Evolutionary conservation across 2,329 filamentous ascomycete species (phyloP), one percentile per base, ranked within the genome.

Genomic region (Fusarium coffeatum): DNA sequence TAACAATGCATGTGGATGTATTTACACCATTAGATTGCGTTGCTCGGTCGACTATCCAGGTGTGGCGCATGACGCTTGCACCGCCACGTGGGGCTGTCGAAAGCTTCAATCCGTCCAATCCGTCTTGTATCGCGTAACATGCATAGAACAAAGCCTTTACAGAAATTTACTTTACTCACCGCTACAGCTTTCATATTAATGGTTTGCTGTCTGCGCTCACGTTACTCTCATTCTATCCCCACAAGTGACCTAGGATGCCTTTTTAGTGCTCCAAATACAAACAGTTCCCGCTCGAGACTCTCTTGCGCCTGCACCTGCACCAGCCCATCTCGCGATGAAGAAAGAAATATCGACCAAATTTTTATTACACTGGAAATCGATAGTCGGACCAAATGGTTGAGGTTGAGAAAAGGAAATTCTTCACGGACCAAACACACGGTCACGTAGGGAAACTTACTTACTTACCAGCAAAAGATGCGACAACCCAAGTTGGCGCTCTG

Each of bases 331-430:
- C 78, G 78, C 73, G 65, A 81, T 80, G 79, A 79, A 77, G 74
- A 76, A 69, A 71, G 66, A 70, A 70, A 75, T 56, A 61, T 72
- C 61, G 68, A 57, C 57, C 67, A 72, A 64, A 57, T 56, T 69
- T 59, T 72, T 66, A 58, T 68, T 68, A 72, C 53, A 73, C 70
- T 75, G 73, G 74, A 79, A 69, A 75, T 76, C 70, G 60, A 67
- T 72, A 69, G 74, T 75, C 51, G 72, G 74, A 56, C 76, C 75
- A 75, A 77, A 82, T 82, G 80, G 78, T 78, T 81, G 79, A 81
- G 55, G 34, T 37, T 37, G 34, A 66, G 68, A 34, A 73, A 74
- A 65, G 74, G 74, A 51, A 37, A 37, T n/a, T 37, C 34, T 67
- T 78, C 41, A 67, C 72, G 34, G 78, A 78, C 73, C 76, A 79